Base-by-base conservation (phyloP, 2,329 filamentous ascomycete genomes). In the Gnomoniopsis smithogilvyi region DNA sequence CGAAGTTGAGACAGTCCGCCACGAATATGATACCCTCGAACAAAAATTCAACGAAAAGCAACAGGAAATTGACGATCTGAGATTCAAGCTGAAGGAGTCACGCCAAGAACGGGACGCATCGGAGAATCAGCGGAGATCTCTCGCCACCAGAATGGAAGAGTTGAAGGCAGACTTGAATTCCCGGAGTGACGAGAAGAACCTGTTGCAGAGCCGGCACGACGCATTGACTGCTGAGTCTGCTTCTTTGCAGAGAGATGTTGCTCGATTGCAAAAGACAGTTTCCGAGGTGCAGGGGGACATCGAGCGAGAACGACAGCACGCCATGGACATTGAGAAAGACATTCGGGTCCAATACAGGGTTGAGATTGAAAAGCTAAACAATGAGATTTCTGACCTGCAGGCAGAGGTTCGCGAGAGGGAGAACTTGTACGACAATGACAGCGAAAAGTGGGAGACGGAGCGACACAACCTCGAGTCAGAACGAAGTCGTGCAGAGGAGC, bases 401-500 rank as follows among this genome's bases (percentile, higher is more conserved):
- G 81, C 85, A 21, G 83, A 88, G 63, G 79, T 90, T 34, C 82
- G 85, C 64, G 85, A 90, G 64, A 89, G 87, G 64, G 86, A 91
- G 65, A 87, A 86, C 51, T 78, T 88, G 41, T 87, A 88, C 72
- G 86, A 87, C 60, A 84, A 88, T 59, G 87, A 91, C 66, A 84
- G 82, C 69, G 88, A 91, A 63, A 85, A 86, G 66, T 92, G 89
- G 88, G 86, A 89, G 55, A 83, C 81, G 8, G 84, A 88, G 67
- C 86, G 80, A 66, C 82, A 84, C 36, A 82, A 80, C 45, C 74
- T 92, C 1, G 83, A 90, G 66, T 79, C 85, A 1, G 86, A 91
- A 65, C 84, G 84, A 56, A 80, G 86, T 51, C 81, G 82, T 58
- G 85, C 86, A 0, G 87, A 91, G 67, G 86, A 91, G 66, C 85